phyloP scores from a whole-genome alignment of 2,329 filamentous ascomycete species.

The Verticillium isaacii region DNA sequence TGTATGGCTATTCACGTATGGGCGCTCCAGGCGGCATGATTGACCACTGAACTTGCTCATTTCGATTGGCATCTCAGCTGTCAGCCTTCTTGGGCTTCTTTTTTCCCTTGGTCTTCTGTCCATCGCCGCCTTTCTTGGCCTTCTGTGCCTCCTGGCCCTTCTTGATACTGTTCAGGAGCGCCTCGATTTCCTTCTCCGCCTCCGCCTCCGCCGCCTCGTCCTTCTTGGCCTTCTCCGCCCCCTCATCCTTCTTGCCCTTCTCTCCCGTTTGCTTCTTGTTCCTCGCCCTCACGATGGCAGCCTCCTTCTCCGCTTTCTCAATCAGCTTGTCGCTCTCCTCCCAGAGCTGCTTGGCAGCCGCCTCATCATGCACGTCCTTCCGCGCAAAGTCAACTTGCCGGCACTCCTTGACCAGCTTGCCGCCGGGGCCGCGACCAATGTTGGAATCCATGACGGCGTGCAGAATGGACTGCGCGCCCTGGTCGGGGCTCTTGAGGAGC shows the following conservation, averaged over 20 bases:
- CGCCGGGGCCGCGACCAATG: slow-evolving; percentile 60
- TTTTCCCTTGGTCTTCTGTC: slow-evolving; percentile 18
- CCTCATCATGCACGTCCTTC: slow-evolving; percentile 72
- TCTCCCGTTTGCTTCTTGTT: slow-evolving; percentile 30
- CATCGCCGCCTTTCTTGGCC: slow-evolving; percentile 13
- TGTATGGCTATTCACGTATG: no score
- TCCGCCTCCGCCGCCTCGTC: slow-evolving; percentile 21
- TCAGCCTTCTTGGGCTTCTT: slow-evolving; percentile 26
- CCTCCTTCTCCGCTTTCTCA: slow-evolving; percentile 74
- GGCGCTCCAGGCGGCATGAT: no score
- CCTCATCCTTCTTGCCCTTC: slow-evolving; percentile 23
- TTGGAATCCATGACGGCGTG: slow-evolving; percentile 78
- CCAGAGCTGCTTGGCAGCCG: slow-evolving; percentile 81
- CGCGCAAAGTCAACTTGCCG: slow-evolving; percentile 67
- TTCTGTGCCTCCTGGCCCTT: slow-evolving; percentile 30
- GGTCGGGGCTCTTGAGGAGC: slow-evolving; percentile 75
- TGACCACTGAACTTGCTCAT: no score
- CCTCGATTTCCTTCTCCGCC: slow-evolving; percentile 25
- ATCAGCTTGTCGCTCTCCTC: slow-evolving; percentile 82
- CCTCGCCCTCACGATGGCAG: slow-evolving; percentile 52
- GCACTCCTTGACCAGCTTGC: slow-evolving; percentile 84
- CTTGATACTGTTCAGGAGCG: slow-evolving; percentile 39
- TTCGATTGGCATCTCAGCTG: neutral
- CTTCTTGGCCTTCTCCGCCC: slow-evolving; percentile 22
- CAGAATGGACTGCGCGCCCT: slow-evolving; percentile 83